Percentiles rank a stretch among this genome's conserved stretches.
Conservation (phyloP, 495 filamentous ascomycete genomes). For the Amphirosellinia nigrospora region DNA sequence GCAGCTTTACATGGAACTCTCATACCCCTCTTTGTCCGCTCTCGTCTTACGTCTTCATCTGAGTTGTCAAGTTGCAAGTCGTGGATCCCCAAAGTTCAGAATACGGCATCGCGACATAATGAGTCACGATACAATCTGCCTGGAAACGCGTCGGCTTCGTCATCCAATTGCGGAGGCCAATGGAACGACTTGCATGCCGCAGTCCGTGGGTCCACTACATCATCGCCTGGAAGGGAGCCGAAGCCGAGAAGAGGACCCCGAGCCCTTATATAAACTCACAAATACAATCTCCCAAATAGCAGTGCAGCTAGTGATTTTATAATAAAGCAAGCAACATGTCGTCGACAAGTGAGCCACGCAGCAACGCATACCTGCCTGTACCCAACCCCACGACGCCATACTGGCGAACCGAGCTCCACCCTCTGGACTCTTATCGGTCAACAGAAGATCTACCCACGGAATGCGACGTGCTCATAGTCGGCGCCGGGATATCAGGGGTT, state of each 20-base stretch:
- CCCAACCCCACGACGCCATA: conserved; percentile 32
- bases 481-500: conserved; percentile 35
- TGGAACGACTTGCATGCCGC: too few species aligned
- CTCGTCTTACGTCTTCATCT: neutral
- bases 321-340: conserved; percentile 1
- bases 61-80: neutral
- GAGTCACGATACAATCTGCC: neutral
- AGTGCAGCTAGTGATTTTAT: neutral
- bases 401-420: conserved; percentile 38
- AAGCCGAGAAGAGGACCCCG: neutral
- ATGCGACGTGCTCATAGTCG: conserved; percentile 40
- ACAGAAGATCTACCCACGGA: conserved; percentile 33
- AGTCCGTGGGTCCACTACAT: neutral
- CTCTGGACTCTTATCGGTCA: conserved; percentile 37
- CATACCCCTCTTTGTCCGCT: neutral
- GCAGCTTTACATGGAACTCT: neutral
- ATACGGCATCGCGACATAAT: neutral
- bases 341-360: neutral
- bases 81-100: neutral
- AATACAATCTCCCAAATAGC: neutral
- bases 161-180: neutral
- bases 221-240: neutral
- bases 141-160: neutral
- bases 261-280: neutral
- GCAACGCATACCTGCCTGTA: conserved; percentile 26